phyloP scores from a whole-genome alignment of 2,329 filamentous ascomycete species.

The Aspergillus uvarum region DNA sequence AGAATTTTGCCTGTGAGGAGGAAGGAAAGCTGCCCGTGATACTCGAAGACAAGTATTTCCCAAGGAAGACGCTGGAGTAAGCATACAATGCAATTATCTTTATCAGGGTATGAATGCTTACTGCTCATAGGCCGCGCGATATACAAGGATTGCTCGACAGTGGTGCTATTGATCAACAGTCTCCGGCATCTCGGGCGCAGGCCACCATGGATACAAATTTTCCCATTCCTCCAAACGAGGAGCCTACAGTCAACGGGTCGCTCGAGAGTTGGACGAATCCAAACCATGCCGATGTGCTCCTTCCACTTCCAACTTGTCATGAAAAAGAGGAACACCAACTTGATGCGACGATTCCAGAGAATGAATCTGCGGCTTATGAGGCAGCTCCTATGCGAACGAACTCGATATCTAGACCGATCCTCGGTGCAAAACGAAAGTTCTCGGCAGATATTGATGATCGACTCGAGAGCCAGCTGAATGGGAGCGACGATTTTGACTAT shows the following conservation, averaged over 20 bases:
- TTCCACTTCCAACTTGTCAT: conserved; percentile 5
- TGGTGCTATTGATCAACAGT: conserved; percentile 6
- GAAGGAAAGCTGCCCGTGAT: conserved; percentile 57
- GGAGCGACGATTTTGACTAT: conserved; percentile 37
- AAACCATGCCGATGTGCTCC: conserved; percentile 17
- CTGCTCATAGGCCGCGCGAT: conserved; percentile 35
- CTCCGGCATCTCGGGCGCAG: conserved; percentile 28
- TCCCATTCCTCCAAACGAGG: not conserved
- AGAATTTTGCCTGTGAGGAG: conserved; percentile 22
- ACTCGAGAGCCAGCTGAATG: conserved; percentile 15
- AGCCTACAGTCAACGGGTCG: not conserved
- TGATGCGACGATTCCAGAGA: not conserved
- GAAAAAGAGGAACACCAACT: conserved; percentile 10
- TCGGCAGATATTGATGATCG: conserved; percentile 52
- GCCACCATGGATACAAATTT: conserved; percentile 34
- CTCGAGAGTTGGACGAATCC: conserved; percentile 1
- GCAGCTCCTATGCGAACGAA: not conserved
- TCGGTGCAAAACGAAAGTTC: conserved; percentile 59
- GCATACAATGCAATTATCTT: conserved; percentile 19
- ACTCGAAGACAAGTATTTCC: conserved; percentile 59
- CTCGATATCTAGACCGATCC: conserved; percentile 35
- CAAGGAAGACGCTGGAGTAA: conserved; percentile 57
- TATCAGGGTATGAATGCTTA: not conserved
- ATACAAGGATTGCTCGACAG: conserved; percentile 31
- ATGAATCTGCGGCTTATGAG: conserved; percentile 2